These are phyloP conservation scores for Quercus phellos DNA, from an alignment of 331 rosid genomes.

Conservation along the genomic window DNA sequence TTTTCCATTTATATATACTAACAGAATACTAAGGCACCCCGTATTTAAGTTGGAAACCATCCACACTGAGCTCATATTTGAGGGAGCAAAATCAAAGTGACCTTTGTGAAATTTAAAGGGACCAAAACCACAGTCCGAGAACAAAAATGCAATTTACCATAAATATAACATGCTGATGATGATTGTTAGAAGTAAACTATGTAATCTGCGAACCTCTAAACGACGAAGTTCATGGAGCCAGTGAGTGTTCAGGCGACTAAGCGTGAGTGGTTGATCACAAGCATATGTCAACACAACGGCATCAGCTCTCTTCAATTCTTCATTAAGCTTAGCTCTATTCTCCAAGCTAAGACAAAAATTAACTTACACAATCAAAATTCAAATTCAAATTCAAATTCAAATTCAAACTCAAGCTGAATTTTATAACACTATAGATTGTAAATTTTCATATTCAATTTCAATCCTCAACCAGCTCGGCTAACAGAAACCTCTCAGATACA, in stretches of 20 bases:
- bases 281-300: constrained; percentile 76
- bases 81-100: too few relatives aligned
- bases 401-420: too few relatives aligned
- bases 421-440: background rate
- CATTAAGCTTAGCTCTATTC: constrained; percentile 54
- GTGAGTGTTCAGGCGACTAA: constrained; percentile 51
- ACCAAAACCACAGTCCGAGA: too few relatives aligned
- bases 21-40: too few relatives aligned
- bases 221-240: constrained; percentile 73
- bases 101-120: too few relatives aligned
- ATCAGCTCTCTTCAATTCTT: constrained; percentile 80
- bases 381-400: too few relatives aligned
- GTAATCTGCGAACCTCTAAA: constrained; percentile 52
- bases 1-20: too few relatives aligned
- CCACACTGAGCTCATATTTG: too few relatives aligned
- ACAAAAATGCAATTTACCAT: too few relatives aligned
- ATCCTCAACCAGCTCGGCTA: background rate
- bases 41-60: background rate
- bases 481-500: background rate
- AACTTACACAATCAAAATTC: too few relatives aligned
- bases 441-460: background rate
- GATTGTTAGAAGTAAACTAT: background rate
- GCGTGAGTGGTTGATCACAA: constrained; percentile 60
- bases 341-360: constrained; percentile 49
- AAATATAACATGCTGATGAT: background rate